These are phyloP conservation scores for Suillus clintonianus DNA, from an alignment of 768 basidiomycete species.

Conservation along the genomic window DNA sequence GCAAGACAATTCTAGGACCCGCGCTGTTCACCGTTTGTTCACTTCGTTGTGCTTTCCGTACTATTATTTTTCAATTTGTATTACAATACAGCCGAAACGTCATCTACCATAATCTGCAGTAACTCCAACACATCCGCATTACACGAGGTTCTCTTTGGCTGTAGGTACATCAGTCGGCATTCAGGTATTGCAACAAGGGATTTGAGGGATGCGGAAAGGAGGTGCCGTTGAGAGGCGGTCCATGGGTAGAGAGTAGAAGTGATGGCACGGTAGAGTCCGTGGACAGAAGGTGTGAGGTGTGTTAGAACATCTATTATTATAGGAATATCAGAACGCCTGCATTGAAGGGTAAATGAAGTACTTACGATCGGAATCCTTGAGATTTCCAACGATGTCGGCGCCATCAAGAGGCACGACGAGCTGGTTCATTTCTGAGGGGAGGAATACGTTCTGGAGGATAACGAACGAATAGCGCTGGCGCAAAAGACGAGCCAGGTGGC, in stretches of 20 bases:
- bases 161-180: too few relatives aligned
- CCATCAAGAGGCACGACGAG: too few relatives aligned
- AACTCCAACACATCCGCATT: not conserved
- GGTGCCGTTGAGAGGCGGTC: slow-evolving; percentile 66
- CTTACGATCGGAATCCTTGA: slow-evolving; percentile 58
- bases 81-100: too few relatives aligned
- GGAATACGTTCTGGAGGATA: too few relatives aligned
- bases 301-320: slow-evolving; percentile 75
- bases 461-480: slow-evolving; percentile 88
- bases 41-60: too few relatives aligned
- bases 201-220: slow-evolving; percentile 54
- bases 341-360: slow-evolving; percentile 1
- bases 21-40: too few relatives aligned
- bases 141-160: too few relatives aligned
- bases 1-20: too few relatives aligned
- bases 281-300: slow-evolving; percentile 77
- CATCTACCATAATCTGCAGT: too few relatives aligned
- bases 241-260: slow-evolving; percentile 78
- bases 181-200: slow-evolving; percentile 70
- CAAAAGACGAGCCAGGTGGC: slow-evolving; percentile 84
- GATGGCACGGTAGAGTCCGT: slow-evolving; percentile 86
- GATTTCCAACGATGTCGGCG: slow-evolving; percentile 52
- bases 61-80: too few relatives aligned
- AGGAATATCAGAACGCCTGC: not conserved
- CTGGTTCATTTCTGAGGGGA: too few relatives aligned